A percentile compares a stretch with the other conserved stretches of the same genome.
phyloP scores from a whole-genome alignment of 2,329 filamentous ascomycete genomes.

The Emmonsia crescens region DNA sequence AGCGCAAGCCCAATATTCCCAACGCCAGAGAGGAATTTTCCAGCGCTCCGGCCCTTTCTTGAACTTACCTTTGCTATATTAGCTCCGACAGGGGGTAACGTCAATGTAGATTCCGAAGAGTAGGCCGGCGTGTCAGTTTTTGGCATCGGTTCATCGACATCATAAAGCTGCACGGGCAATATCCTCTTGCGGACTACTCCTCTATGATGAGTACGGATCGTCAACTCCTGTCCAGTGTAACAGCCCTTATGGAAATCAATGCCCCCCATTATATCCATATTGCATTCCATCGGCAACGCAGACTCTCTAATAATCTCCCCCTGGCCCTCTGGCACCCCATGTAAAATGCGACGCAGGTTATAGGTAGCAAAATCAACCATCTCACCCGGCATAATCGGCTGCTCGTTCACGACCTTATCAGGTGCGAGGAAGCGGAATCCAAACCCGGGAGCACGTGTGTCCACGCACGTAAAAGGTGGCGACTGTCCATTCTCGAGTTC shows the following conservation, averaged over 20 bases:
- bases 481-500: constrained; percentile 1
- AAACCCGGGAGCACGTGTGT: constrained; percentile 31
- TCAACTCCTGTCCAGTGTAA: constrained; percentile 93
- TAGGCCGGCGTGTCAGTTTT: constrained; percentile 41
- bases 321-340: constrained; percentile 77
- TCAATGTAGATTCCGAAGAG: constrained; percentile 18
- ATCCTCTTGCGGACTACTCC: constrained; percentile 88
- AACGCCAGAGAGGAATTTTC: constrained; percentile 67
- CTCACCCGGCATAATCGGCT: constrained; percentile 33
- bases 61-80: constrained; percentile 45
- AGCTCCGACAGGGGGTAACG: constrained; percentile 28
- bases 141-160: constrained; percentile 31
- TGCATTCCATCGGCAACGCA: constrained; percentile 76
- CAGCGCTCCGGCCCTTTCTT: constrained; percentile 55
- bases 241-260: constrained; percentile 95
- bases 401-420: constrained; percentile 26
- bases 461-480: constrained; percentile 25
- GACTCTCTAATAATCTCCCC: constrained; percentile 60
- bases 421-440: constrained; percentile 28
- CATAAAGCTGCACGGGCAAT: constrained; percentile 67
- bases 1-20: constrained; percentile 81
- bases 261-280: constrained; percentile 73
- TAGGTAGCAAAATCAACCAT: constrained; percentile 52
- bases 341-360: constrained; percentile 62
- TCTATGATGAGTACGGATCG: constrained; percentile 87